A percentile compares a stretch with the other conserved stretches of the same genome.
Evolutionary conservation across 2,329 filamentous ascomycete species (phyloP).

Genomic region (Mollisia scopiformis): DNA sequence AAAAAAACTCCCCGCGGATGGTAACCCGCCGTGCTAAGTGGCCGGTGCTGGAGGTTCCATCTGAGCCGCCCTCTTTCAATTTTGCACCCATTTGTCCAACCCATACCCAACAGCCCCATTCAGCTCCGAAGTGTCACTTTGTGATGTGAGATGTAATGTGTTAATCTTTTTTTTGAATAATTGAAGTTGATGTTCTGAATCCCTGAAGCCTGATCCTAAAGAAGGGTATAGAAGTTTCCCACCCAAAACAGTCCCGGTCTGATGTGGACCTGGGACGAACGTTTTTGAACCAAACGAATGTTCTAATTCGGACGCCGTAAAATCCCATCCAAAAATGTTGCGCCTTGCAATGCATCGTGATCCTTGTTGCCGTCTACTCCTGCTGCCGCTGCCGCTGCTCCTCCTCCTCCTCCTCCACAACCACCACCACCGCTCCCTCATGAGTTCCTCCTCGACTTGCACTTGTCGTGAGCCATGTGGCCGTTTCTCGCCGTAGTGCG

Average conservation of each 20-base stretch:
- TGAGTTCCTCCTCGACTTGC: constrained; percentile 70
- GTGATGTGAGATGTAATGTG: neutral
- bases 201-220: constrained; percentile 16
- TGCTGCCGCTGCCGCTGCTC: no score
- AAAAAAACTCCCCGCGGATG: neutral
- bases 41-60: neutral
- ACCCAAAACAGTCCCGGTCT: constrained; percentile 7
- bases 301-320: constrained; percentile 14
- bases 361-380: neutral
- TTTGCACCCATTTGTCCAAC: neutral
- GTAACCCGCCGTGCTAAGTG: neutral
- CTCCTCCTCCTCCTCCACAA: no score
- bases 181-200: neutral
- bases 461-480: constrained; percentile 86
- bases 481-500: constrained; percentile 87
- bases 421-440: no score
- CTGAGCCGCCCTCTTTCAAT: constrained; percentile 12
- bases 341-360: neutral
- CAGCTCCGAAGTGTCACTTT: constrained; percentile 8
- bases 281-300: constrained; percentile 21
- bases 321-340: constrained; percentile 2
- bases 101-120: neutral
- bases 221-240: constrained; percentile 25
- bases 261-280: neutral
- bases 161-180: constrained; percentile 3